These are phyloP conservation scores for Leccinum imitatum DNA, from an alignment of 768 basidiomycete genomes.

Conservation along the genomic window DNA sequence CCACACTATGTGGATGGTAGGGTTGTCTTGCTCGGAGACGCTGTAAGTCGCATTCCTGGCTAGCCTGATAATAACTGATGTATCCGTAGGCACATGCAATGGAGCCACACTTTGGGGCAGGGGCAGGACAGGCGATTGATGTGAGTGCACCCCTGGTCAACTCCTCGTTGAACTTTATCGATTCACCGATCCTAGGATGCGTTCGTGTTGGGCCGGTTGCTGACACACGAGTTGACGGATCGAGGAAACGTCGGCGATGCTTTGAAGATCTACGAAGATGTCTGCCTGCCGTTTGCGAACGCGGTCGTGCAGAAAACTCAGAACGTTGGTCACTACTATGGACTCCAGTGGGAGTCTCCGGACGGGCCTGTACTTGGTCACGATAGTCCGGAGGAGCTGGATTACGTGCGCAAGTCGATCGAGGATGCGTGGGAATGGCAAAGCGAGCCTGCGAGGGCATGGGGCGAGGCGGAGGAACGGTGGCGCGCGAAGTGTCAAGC, in stretches of 20 bases:
- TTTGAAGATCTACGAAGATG: slow-evolving; percentile 32
- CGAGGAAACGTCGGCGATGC: slow-evolving; percentile 26
- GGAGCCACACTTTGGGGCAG: too few relatives aligned
- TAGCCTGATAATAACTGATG: too few relatives aligned
- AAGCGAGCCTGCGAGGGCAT: slow-evolving; percentile 1
- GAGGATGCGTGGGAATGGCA: slow-evolving; percentile 25
- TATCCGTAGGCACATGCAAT: too few relatives aligned
- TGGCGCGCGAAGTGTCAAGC: slow-evolving; percentile 6
- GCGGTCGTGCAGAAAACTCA: slow-evolving; percentile 17
- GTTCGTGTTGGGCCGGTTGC: slow-evolving; percentile 30
- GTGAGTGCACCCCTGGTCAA: slow-evolving; percentile 22
- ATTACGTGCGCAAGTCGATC: slow-evolving; percentile 11
- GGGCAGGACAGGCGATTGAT: slow-evolving; percentile 25
- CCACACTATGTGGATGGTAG: too few relatives aligned
- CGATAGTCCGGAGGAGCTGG: slow-evolving; percentile 9
- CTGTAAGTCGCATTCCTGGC: too few relatives aligned
- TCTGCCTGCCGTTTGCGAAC: slow-evolving; percentile 33
- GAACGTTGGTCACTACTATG: slow-evolving; percentile 25
- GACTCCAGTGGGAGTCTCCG: slow-evolving; percentile 9
- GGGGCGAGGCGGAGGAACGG: slow-evolving; percentile 14
- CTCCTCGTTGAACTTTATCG: not conserved
- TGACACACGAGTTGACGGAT: slow-evolving; percentile 25
- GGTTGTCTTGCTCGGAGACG: too few relatives aligned
- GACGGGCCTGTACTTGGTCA: slow-evolving; percentile 5
- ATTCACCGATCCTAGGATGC: slow-evolving; percentile 24